Conservation (phyloP, 805 yeast species). For the Blastobotrys terrestris region DNA sequence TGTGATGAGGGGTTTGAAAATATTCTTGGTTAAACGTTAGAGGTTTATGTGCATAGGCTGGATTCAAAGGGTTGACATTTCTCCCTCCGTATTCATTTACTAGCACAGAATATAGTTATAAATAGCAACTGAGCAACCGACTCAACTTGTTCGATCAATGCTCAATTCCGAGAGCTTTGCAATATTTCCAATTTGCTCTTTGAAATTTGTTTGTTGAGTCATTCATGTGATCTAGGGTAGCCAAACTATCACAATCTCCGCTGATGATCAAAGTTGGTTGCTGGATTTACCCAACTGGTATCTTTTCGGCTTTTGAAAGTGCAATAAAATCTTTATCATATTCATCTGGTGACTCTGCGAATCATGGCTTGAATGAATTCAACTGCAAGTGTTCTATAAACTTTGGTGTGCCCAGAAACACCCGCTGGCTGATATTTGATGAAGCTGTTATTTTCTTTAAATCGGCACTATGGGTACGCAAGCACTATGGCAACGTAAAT, state of each 20-base stretch:
- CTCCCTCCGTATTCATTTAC: too few species aligned
- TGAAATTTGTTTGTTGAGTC: neutral
- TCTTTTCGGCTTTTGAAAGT: neutral
- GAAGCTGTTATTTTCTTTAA: too few species aligned
- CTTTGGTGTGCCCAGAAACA: neutral
- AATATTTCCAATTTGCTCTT: neutral
- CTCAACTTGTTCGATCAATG: neutral
- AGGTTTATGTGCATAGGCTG: too few species aligned
- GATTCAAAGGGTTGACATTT: too few species aligned
- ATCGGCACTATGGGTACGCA: too few species aligned
- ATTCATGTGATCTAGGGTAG: neutral
- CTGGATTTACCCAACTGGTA: neutral
- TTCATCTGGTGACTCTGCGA: neutral
- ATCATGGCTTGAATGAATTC: neutral
- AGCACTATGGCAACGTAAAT: too few species aligned
- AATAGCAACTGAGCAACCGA: neutral
- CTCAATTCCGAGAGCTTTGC: neutral
- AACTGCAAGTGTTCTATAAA: neutral
- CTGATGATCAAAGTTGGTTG: neutral
- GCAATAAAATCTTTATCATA: neutral
- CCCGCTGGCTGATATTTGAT: too few species aligned
- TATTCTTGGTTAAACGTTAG: too few species aligned
- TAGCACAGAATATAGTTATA: neutral
- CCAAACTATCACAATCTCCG: neutral
- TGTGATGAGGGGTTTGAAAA: too few species aligned